Percentiles rank a stretch among this genome's conserved stretches.
These are phyloP conservation scores for Microbotryum lychnidis-dioicae DNA, from an alignment of 1,284 basidiomycete genomes.

Conservation along the genomic window DNA sequence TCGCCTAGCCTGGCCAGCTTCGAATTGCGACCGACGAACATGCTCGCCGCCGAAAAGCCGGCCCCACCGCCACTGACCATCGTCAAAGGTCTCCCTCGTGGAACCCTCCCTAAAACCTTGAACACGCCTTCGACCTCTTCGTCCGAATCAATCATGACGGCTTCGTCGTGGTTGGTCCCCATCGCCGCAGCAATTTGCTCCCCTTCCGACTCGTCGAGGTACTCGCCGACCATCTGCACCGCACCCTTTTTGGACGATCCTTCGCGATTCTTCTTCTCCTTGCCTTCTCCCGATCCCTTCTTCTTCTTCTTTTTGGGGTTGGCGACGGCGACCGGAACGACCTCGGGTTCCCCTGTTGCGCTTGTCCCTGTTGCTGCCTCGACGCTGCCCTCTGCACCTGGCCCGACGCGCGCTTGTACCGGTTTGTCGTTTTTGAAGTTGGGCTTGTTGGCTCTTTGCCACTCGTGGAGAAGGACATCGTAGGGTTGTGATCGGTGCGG, in stretches of 20 bases:
- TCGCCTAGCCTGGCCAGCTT: constrained; percentile 13
- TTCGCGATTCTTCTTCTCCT: neutral
- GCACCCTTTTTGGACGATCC: neutral
- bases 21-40: constrained; percentile 21
- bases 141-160: constrained; percentile 25
- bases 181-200: constrained; percentile 10
- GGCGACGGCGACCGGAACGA: constrained; percentile 41
- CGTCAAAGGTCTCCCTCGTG: constrained; percentile 5
- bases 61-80: constrained; percentile 18
- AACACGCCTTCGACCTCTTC: constrained; percentile 30
- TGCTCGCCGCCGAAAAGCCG: constrained; percentile 14
- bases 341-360: constrained; percentile 46
- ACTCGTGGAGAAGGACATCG: constrained; percentile 81
- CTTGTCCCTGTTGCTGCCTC: constrained; percentile 20
- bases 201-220: constrained; percentile 19
- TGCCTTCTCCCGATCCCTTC: neutral
- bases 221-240: constrained; percentile 9
- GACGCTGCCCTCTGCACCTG: constrained; percentile 7
- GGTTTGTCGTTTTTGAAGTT: constrained; percentile 59
- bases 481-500: constrained; percentile 75
- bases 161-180: constrained; percentile 8
- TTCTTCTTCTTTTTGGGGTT: constrained; percentile 6
- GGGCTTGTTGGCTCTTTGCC: constrained; percentile 85
- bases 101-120: constrained; percentile 2
- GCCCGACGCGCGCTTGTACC: constrained; percentile 4